Percentiles rank a stretch among this genome's conserved stretches.
Conservation (phyloP, 1,139 yeast genomes). For the Kodamaea plutei region DNA sequence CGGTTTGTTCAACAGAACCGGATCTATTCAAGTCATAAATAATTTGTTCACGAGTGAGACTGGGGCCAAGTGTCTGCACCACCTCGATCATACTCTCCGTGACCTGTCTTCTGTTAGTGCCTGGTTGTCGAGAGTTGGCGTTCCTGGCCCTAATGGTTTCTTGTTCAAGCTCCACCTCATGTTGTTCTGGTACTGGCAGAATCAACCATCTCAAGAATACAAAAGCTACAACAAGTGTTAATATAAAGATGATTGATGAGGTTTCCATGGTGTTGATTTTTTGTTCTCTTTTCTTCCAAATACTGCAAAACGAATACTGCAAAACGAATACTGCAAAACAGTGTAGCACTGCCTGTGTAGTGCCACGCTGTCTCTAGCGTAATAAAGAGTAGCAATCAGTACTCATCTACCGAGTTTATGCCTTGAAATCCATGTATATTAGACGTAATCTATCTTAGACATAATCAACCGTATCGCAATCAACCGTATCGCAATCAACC, state of each 20-base stretch:
- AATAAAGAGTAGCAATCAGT: too few species aligned
- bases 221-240: conserved; percentile 47
- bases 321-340: too few species aligned
- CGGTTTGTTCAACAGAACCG: conserved; percentile 78
- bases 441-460: too few species aligned
- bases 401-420: too few species aligned
- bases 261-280: conserved; percentile 38
- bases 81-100: conserved; percentile 80
- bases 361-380: too few species aligned
- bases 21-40: conserved; percentile 58
- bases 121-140: conserved; percentile 20
- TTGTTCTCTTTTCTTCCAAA: too few species aligned
- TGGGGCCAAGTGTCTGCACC: conserved; percentile 81
- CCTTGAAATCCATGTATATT: too few species aligned
- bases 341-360: too few species aligned
- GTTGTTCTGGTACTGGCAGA: conserved; percentile 44
- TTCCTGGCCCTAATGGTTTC: conserved; percentile 11
- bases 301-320: too few species aligned
- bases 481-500: too few species aligned
- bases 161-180: conserved; percentile 20
- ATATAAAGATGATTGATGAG: conserved; percentile 50
- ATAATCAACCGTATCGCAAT: too few species aligned
- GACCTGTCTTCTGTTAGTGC: conserved; percentile 54
- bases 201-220: conserved; percentile 60
- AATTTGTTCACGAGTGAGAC: conserved; percentile 66